These are phyloP conservation scores for Primulina tabacum DNA, from an alignment of 257 asterid species.

Conservation along the genomic window DNA sequence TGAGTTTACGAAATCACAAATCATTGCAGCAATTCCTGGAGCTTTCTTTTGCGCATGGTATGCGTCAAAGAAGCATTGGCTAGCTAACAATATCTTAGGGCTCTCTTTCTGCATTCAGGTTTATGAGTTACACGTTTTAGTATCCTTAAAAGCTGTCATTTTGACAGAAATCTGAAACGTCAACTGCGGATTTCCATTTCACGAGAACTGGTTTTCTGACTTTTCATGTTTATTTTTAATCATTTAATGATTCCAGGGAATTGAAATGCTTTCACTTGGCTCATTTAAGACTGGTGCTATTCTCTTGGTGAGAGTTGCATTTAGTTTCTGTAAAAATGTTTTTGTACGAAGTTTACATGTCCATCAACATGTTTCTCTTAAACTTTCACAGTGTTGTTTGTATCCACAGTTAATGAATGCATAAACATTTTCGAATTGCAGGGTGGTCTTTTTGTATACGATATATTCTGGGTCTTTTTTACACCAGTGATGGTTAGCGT, in stretches of 20 bases:
- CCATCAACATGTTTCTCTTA: not conserved
- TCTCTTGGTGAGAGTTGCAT: slow-evolving; percentile 65
- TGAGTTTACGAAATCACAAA: slow-evolving; percentile 87
- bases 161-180: slow-evolving; percentile 11
- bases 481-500: slow-evolving; percentile 99
- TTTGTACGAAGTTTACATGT: not conserved
- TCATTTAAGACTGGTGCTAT: slow-evolving; percentile 97
- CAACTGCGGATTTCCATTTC: not conserved
- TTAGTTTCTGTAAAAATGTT: not conserved
- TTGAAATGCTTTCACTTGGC: slow-evolving; percentile 92
- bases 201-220: not conserved
- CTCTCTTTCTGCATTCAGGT: slow-evolving; percentile 98
- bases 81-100: slow-evolving; percentile 90
- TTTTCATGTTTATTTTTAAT: not conserved
- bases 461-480: slow-evolving; percentile 96
- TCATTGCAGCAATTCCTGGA: slow-evolving; percentile 87
- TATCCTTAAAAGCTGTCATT: not conserved
- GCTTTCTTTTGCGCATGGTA: slow-evolving; percentile 95
- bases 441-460: slow-evolving; percentile 92
- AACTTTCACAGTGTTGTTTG: not conserved
- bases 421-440: slow-evolving; percentile 33
- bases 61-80: slow-evolving; percentile 97
- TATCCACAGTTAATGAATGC: slow-evolving; percentile 1
- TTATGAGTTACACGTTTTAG: slow-evolving; percentile 6
- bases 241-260: slow-evolving; percentile 33